Percentiles rank a stretch among this genome's conserved stretches.
phyloP scores from a whole-genome alignment of 129 eudicot genomes.

The Flaveria bidentis region DNA sequence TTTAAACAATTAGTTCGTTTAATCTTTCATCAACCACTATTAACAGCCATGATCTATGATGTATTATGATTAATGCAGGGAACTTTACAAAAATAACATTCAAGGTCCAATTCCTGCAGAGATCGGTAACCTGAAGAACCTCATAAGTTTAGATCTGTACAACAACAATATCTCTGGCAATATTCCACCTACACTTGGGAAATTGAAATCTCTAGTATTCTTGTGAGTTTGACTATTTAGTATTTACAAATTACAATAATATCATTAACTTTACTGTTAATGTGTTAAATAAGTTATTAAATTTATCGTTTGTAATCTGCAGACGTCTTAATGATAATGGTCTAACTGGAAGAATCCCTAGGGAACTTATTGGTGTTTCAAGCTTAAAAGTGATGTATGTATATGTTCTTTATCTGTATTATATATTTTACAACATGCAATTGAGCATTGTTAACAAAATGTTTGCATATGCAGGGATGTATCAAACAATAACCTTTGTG shows the following conservation, averaged over 20 bases:
- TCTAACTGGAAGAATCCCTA: conserved; percentile 76
- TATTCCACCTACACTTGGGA: conserved; percentile 83
- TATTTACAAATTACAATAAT: not conserved
- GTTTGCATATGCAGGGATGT: conserved; percentile 67
- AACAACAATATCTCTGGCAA: conserved; percentile 84
- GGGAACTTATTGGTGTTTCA: conserved; percentile 54
- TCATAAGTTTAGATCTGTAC: conserved; percentile 89
- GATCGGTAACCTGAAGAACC: conserved; percentile 84
- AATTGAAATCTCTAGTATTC: conserved; percentile 76
- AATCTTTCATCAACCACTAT: conserved; percentile 4
- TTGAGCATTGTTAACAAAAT: not conserved
- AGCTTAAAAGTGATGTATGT: conserved; percentile 98
- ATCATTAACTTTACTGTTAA: not conserved
- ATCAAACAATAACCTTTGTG: conserved; percentile 82
- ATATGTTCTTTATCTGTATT: conserved; percentile 6
- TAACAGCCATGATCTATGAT: not conserved
- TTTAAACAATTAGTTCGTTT: not conserved
- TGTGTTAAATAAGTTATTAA: conserved; percentile 9
- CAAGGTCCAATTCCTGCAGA: conserved; percentile 82
- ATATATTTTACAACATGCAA: not conserved
- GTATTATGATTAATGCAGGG: conserved; percentile 47
- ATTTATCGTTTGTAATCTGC: conserved; percentile 19
- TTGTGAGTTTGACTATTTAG: conserved; percentile 60
- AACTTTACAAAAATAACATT: conserved; percentile 84
- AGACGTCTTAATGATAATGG: conserved; percentile 89